These are phyloP conservation scores for Gastrodia elata DNA, from an alignment of 106 monocot species.

Conservation along the genomic window DNA sequence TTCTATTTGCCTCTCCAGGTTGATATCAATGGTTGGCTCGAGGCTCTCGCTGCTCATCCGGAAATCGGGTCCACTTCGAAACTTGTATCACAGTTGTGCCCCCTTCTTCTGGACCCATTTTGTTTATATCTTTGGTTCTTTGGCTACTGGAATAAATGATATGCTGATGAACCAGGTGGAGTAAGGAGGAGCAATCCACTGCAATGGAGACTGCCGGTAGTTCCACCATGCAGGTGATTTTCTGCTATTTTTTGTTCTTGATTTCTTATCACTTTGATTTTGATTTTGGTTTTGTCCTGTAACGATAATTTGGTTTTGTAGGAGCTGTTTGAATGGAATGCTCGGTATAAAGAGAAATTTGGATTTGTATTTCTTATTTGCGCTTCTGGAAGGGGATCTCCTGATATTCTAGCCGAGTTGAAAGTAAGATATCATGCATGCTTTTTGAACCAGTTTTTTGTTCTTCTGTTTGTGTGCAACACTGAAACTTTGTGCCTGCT, in stretches of 20 bases:
- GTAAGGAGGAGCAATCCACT: slow-evolving; percentile 75
- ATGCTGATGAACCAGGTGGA: slow-evolving; percentile 32
- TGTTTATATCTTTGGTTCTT: background rate
- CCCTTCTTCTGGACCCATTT: background rate
- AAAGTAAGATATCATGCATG: slow-evolving; percentile 35
- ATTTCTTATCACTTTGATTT: background rate
- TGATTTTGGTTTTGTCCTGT: background rate
- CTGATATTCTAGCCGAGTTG: slow-evolving; percentile 67
- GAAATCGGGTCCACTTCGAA: slow-evolving; percentile 46
- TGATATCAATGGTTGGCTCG: slow-evolving; percentile 57
- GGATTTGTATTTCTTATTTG: slow-evolving; percentile 88
- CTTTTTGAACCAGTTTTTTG: slow-evolving; percentile 1
- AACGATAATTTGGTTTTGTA: slow-evolving; percentile 14
- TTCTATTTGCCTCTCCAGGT: slow-evolving; percentile 16
- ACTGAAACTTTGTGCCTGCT: background rate
- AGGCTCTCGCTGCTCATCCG: slow-evolving; percentile 51
- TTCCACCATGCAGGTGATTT: slow-evolving; percentile 35
- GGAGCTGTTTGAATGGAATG: slow-evolving; percentile 73
- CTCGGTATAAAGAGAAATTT: slow-evolving; percentile 72
- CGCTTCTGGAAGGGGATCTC: slow-evolving; percentile 67
- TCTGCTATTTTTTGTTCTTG: background rate
- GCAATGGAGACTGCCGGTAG: slow-evolving; percentile 52
- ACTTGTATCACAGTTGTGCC: slow-evolving; percentile 33
- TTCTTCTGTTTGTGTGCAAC: background rate
- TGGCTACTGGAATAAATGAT: background rate